Evolutionary conservation across 2,329 filamentous ascomycete genomes (phyloP).

Genomic region (Colletotrichum cordylinicola): DNA sequence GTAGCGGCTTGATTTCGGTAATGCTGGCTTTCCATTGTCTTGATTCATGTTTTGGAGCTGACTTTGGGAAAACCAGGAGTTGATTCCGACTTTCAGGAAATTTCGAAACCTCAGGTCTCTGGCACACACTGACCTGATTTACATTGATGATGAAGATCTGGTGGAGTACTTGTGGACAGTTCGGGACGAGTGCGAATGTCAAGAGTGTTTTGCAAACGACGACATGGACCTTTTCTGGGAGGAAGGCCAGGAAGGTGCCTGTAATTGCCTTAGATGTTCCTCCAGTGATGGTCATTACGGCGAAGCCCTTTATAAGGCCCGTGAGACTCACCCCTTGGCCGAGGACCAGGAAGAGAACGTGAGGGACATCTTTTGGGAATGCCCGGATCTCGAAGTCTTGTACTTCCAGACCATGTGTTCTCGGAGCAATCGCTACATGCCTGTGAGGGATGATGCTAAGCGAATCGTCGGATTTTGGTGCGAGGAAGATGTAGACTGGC

Average conservation of each 20-base stretch:
- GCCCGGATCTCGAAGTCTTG: background rate
- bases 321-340: fast-evolving
- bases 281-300: background rate
- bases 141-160: fast-evolving
- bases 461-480: fast-evolving
- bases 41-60: no score
- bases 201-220: no score
- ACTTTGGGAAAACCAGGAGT: background rate
- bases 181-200: no score
- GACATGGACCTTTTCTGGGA: background rate
- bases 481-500: background rate
- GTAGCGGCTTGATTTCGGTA: background rate
- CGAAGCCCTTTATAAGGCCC: background rate
- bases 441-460: fast-evolving
- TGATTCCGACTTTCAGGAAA: background rate
- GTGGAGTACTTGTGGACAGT: fast-evolving
- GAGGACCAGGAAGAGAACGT: background rate
- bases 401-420: background rate
- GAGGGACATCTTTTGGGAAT: background rate
- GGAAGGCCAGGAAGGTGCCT: background rate
- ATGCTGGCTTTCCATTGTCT: no score
- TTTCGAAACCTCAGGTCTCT: background rate
- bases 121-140: background rate
- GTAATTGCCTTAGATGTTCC: fast-evolving
- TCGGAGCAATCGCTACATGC: background rate